These are phyloP conservation scores for Pseudopithomyces maydicus DNA, from an alignment of 2,329 filamentous ascomycete species.

Conservation along the genomic window DNA sequence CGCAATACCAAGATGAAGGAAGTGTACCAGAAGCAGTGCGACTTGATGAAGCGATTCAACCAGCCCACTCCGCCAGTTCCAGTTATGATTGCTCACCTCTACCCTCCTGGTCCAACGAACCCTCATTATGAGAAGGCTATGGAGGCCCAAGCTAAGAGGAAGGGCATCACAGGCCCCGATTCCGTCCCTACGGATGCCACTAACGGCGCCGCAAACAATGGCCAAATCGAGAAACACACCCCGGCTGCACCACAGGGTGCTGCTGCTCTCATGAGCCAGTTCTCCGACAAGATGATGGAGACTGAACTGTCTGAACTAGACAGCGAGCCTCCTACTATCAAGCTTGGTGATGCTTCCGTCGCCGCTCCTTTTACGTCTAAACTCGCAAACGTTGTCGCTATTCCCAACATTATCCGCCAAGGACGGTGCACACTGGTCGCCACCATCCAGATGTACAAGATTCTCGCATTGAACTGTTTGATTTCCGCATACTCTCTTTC, in stretches of 20 bases:
- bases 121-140: constrained; percentile 94
- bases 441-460: constrained; percentile 99
- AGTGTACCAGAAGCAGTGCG: constrained; percentile 93
- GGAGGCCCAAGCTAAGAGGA: constrained; percentile 80
- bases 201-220: constrained; percentile 28
- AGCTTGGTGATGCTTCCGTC: constrained; percentile 95
- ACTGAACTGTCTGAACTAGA: constrained; percentile 74
- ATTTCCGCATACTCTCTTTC: constrained; percentile 97
- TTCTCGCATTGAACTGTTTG: constrained; percentile 93
- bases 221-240: constrained; percentile 24
- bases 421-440: constrained; percentile 96
- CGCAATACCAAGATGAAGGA: constrained; percentile 98
- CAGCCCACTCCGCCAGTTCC: constrained; percentile 92
- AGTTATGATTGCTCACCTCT: constrained; percentile 89
- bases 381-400: constrained; percentile 92
- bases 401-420: constrained; percentile 98
- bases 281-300: constrained; percentile 88
- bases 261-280: constrained; percentile 80
- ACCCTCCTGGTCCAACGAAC: constrained; percentile 86
- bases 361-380: constrained; percentile 98
- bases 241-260: constrained; percentile 62
- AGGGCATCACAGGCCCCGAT: constrained; percentile 66
- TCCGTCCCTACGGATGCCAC: constrained; percentile 51
- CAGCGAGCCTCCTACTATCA: constrained; percentile 90
- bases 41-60: constrained; percentile 93